These are phyloP conservation scores for Eutypa lata DNA, from an alignment of 2,329 filamentous ascomycete species.

Conservation along the genomic window DNA sequence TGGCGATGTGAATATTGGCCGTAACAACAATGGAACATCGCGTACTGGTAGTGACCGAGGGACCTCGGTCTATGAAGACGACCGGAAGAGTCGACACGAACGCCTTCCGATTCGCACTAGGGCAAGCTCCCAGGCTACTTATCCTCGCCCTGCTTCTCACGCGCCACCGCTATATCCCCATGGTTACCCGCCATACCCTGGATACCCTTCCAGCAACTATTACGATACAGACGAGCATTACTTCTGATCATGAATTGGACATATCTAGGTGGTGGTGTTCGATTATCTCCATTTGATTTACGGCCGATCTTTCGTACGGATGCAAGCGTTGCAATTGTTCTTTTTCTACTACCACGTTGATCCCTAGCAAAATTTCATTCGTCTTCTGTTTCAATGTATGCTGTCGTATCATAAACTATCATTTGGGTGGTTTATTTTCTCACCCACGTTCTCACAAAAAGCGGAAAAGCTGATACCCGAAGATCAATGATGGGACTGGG, in stretches of 20 bases:
- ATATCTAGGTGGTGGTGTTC: not conserved
- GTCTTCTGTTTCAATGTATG: slow-evolving; percentile 2
- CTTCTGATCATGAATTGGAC: not conserved
- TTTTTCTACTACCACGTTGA: slow-evolving; percentile 10
- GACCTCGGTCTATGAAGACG: slow-evolving; percentile 49
- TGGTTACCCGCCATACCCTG: slow-evolving; percentile 2
- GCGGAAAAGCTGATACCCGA: slow-evolving; percentile 16
- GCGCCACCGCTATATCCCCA: slow-evolving; percentile 2
- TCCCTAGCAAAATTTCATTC: slow-evolving; percentile 9
- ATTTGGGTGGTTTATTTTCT: slow-evolving; percentile 1
- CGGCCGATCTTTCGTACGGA: not conserved
- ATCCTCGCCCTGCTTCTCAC: slow-evolving; percentile 20
- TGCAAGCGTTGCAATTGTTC: not conserved
- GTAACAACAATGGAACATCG: slow-evolving; percentile 29
- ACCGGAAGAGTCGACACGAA: slow-evolving; percentile 39
- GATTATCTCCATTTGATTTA: too few relatives aligned
- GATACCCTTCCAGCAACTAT: slow-evolving; percentile 2
- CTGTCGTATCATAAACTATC: slow-evolving; percentile 1
- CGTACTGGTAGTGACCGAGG: slow-evolving; percentile 49
- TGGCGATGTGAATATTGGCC: slow-evolving; percentile 56
- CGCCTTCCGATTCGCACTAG: slow-evolving; percentile 43
- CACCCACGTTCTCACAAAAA: not conserved
- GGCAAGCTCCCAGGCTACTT: slow-evolving; percentile 49
- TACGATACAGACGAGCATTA: slow-evolving; percentile 4
- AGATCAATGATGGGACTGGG: slow-evolving; percentile 7